Evolutionary conservation across 306 rosid species (phyloP), one percentile per base, ranked within the genome.

Genomic region (Pyrus bretschneideri): DNA sequence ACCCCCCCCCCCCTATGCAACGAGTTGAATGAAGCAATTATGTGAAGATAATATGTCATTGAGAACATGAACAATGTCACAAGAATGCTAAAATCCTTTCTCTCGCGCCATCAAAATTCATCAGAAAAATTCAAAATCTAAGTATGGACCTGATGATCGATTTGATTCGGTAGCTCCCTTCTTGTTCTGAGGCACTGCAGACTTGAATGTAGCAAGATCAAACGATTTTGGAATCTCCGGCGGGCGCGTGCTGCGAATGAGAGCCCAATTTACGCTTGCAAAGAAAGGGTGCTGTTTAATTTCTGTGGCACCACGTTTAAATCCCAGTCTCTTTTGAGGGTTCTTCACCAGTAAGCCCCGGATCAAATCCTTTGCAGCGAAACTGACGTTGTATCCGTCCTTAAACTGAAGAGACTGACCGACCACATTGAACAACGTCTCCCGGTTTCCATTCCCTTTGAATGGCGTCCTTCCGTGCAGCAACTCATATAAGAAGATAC

Each of bases 111-210:
- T 71, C 61, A 33, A 59, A 67, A 14, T 81, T 62, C 61, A 75
- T 76, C 78, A 88, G 81, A 88, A 88, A 71, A 88, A 88, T 67
- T 88, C 91, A 64, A 88, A 88, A 72, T 88, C 91, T 72, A 88
- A 85, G 79, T 86, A 88, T 44, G 87, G 85, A 83, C 85, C 83
- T 15, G 89, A 86, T 18, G 85, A 81, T 65, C 83, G 86, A 72
- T 85, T 71, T 15, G 78, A 79, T 30, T 85, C 87, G 8, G 86
- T 60, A n/a, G 84, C 72, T 62, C 76, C 81, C 75, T 84, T 77
- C 70, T 77, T 76, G 29, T 70, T 76, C 27, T 67, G 71, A 72
- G 86, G 79, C 62, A 65, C 64, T 4, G 86, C 64, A 4, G 85
- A 29, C 72, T 80, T 82, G 59, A 76, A 59, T 40, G 83, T 65